Evolutionary conservation across 805 yeast genomes (phyloP).

Genomic region (Yarrowia yakushimensis): DNA sequence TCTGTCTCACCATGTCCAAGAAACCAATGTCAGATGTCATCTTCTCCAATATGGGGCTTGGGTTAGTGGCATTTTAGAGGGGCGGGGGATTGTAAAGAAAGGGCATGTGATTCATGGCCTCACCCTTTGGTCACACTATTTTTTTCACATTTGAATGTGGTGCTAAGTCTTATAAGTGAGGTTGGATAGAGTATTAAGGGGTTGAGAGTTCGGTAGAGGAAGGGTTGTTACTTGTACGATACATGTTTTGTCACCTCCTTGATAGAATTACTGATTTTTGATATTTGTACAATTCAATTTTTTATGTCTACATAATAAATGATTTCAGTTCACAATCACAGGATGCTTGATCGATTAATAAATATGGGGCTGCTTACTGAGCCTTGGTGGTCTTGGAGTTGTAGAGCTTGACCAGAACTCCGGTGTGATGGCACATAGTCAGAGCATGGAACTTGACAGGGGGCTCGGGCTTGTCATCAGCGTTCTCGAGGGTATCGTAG

Average conservation of each 20-base stretch:
- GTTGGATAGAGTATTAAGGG: neutral
- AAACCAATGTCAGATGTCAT: neutral
- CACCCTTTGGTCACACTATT: neutral
- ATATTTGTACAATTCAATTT: no score
- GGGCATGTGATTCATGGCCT: neutral
- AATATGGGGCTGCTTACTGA: conserved; percentile 16
- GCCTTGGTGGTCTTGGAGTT: conserved; percentile 15
- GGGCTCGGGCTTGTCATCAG: conserved; percentile 23
- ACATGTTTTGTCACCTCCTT: no score
- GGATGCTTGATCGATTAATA: conserved; percentile 6
- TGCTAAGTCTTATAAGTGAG: neutral
- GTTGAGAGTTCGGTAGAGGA: neutral
- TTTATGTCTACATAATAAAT: neutral
- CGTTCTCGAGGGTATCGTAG: conserved; percentile 23
- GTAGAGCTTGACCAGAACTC: conserved; percentile 15
- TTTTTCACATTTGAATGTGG: no score
- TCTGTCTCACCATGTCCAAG: neutral
- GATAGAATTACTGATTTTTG: no score
- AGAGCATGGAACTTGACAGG: conserved; percentile 25
- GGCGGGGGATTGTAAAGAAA: neutral
- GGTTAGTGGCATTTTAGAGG: neutral
- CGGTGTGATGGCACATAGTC: conserved; percentile 24
- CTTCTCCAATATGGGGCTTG: neutral
- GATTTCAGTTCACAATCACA: neutral
- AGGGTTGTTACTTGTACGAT: neutral